Evolutionary conservation across 306 rosid species (phyloP), one percentile per base, ranked within the genome.

Genomic region (Castanea sativa): DNA sequence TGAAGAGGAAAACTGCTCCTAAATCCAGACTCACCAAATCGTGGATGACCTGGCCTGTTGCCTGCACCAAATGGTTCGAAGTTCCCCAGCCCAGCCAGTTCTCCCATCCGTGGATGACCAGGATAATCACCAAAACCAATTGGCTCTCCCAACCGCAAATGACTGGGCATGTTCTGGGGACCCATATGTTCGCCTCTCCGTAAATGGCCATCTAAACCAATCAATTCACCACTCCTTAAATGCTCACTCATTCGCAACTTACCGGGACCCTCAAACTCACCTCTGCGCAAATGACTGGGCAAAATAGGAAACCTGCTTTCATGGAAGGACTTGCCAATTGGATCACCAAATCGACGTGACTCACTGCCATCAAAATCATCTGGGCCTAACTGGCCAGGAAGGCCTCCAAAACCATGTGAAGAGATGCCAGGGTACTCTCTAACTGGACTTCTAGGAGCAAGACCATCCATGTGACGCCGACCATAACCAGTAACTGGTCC

Each of bases 1-100:
- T 86, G 84, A 79, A 82, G 90, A 74, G 97, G 89, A 88, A 90
- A 93, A 80, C 91, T 91, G 87, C 99, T 96, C 83, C 99, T 85
- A 78, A 96, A 95, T 79, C 98, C 99, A 80, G 98, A 97, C 80
- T 95, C 99, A 77, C 99, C 99, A 82, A 91, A 88, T 65, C 90
- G 96, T 2, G 91, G 92, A 87, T 89, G 89, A 81, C 84, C 87
- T 52, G 89, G 78, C 74, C 92, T 85, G 76, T 78, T 86, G 51
- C 91, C 93, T 76, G 90, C 84, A 59, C 83, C 79, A 78, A 91
- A 88, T 68, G 92, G 73, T 56, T 95, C 94, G 77, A 90, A 90
- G 84, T 82, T 88, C 43, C 91, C 92, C 77, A 86, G 91, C 82
- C 91, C 84, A 64, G 84, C 79, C 70, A 85, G 87, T 76, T 89